A percentile compares a stretch with the other conserved stretches of the same genome.
Evolutionary conservation across 768 basidiomycete species (phyloP).

Genomic region (Xerocomellus dryophilus): DNA sequence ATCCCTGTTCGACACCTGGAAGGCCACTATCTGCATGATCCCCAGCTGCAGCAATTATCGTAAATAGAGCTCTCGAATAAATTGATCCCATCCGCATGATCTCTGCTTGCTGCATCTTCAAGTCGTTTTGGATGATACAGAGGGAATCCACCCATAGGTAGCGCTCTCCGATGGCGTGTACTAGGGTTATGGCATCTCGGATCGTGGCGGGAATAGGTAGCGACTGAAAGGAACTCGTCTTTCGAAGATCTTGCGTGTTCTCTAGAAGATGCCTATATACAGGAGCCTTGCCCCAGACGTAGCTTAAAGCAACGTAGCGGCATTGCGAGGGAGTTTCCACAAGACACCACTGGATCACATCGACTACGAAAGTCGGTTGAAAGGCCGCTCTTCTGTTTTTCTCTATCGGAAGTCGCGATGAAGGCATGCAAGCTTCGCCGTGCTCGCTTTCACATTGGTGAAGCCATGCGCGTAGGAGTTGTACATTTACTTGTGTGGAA

Average conservation of each 20-base stretch:
- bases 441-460: constrained; percentile 13
- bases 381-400: background rate
- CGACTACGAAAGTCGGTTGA: constrained; percentile 11
- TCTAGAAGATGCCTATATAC: constrained; percentile 11
- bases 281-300: constrained; percentile 16
- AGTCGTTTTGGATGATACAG: constrained; percentile 23
- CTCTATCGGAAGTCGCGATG: background rate
- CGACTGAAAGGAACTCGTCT: background rate
- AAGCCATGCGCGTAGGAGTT: constrained; percentile 15
- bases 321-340: constrained; percentile 16
- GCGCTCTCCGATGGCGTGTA: constrained; percentile 17
- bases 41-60: constrained; percentile 19
- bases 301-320: constrained; percentile 26
- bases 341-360: constrained; percentile 15
- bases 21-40: constrained; percentile 10
- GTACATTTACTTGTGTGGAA: background rate
- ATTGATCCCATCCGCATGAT: constrained; percentile 22
- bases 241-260: constrained; percentile 5
- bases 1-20: background rate
- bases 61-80: constrained; percentile 17
- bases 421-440: background rate
- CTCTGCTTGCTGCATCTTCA: constrained; percentile 16
- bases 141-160: constrained; percentile 29
- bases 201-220: constrained; percentile 22
- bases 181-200: constrained; percentile 22